These are phyloP conservation scores for Malus hybrid DNA, from an alignment of 331 rosid genomes.

Conservation along the genomic window DNA sequence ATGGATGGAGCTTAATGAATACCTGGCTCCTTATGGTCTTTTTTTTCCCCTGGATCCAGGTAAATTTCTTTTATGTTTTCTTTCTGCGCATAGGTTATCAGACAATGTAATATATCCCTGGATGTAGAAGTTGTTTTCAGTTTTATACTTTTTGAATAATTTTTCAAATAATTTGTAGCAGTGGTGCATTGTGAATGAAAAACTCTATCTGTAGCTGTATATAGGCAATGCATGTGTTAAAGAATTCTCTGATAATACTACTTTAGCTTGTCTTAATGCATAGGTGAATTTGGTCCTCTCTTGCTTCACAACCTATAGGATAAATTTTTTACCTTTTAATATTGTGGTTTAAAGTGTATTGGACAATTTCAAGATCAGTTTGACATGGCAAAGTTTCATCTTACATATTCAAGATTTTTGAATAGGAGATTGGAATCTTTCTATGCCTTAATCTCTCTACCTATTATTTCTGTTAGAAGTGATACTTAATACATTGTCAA, in stretches of 20 bases:
- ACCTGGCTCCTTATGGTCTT: slow-evolving; percentile 85
- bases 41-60: slow-evolving; percentile 99
- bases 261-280: neutral
- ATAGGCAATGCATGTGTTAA: neutral
- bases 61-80: slow-evolving; percentile 24
- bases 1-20: slow-evolving; percentile 98
- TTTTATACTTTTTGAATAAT: neutral
- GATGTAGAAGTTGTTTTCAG: neutral
- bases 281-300: neutral
- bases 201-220: neutral
- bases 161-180: neutral
- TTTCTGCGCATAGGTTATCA: neutral
- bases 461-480: too few species aligned
- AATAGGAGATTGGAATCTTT: too few species aligned
- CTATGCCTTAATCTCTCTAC: too few species aligned
- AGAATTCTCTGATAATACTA: neutral
- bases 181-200: neutral
- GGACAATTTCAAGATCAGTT: too few species aligned
- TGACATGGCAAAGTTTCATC: too few species aligned
- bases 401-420: too few species aligned
- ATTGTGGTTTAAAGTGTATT: neutral
- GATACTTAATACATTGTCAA: too few species aligned
- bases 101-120: neutral
- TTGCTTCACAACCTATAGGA: neutral
- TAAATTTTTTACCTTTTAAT: neutral